A percentile compares a stretch with the other conserved stretches of the same genome.
These are phyloP conservation scores for Vigna hirtella DNA, from an alignment of 306 rosid genomes.

Conservation along the genomic window DNA sequence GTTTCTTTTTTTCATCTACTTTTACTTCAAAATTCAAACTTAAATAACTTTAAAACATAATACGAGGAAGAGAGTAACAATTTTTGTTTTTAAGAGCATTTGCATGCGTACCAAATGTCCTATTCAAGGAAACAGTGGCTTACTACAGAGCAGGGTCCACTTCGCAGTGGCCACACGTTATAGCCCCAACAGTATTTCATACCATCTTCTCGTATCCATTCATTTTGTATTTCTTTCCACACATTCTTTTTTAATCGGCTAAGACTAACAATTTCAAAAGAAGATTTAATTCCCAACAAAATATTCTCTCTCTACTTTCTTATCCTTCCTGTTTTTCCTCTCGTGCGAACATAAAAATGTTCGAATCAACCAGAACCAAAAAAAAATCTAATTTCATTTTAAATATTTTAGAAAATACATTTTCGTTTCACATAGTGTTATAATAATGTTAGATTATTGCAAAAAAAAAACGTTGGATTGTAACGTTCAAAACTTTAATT, in stretches of 20 bases:
- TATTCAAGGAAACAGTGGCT: constrained; percentile 53
- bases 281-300: background rate
- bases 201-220: background rate
- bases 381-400: too few relatives aligned
- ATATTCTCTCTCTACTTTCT: background rate
- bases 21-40: too few relatives aligned
- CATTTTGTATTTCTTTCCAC: background rate
- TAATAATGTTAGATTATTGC: too few relatives aligned
- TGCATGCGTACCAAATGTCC: constrained; percentile 43
- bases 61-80: background rate
- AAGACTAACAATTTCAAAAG: background rate
- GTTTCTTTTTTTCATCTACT: background rate
- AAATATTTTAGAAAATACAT: too few relatives aligned
- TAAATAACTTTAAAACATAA: too few relatives aligned
- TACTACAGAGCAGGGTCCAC: constrained; percentile 33
- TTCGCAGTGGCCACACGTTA: background rate
- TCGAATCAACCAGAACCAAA: too few relatives aligned
- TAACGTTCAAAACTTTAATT: too few relatives aligned
- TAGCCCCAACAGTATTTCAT: constrained; percentile 13
- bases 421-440: too few relatives aligned
- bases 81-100: background rate
- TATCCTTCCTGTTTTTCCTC: background rate
- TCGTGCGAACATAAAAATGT: too few relatives aligned
- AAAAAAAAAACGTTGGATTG: too few relatives aligned
- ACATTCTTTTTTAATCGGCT: background rate